Base-by-base conservation (phyloP, 2,329 filamentous ascomycete genomes). In the Hymenoscyphus fraxineus region DNA sequence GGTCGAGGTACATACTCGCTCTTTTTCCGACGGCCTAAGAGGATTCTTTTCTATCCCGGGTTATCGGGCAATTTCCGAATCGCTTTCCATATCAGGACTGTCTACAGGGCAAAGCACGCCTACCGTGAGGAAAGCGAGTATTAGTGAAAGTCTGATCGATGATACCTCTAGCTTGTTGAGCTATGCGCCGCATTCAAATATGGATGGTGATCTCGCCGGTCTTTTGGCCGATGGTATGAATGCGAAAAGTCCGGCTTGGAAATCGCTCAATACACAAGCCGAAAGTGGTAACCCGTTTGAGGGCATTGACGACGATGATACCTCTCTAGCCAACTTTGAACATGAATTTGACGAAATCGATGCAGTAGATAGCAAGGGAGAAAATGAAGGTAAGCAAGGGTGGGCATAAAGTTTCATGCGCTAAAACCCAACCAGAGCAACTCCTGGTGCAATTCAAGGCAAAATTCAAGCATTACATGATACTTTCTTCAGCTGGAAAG, bases 401-500 rank as follows among this genome's bases (percentile, higher is more conserved):
- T 41, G 13, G 22, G 19, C 35, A 19, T 51, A 3, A 16, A 38
- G n/a, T 54, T 38, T 41, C 32, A 65, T 31, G 51, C 19, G 35
- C 59, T 51, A 27, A 39, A 57, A 80, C 73, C 6, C 40, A 70
- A 55, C 74, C 77, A 62, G 76, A 77, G 58, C 75, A 77, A 40
- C 75, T 78, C 32, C 81, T 97, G 51, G 79, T 81, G 16, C 82
- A 88, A 68, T 99, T 93, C 93, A 95, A 93, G 75, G 86, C 90
- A 44, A 98, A 98, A 79, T 83, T 93, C 67, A 99, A 99, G 78
- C 95, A 99, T 78, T 99, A 97, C 77, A 87, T 99, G 78, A 96
- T 99, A 72, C 81, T 99, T 1, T 98, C 95, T 2, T 94, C 93
- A 15, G 94, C 96, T 10, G 95, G 95, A 22, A 99, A 99, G 76